Percentiles rank a stretch among this genome's conserved stretches.
These are phyloP conservation scores for Fusarium tricinctum DNA, from an alignment of 2,329 filamentous ascomycete species.

Conservation along the genomic window DNA sequence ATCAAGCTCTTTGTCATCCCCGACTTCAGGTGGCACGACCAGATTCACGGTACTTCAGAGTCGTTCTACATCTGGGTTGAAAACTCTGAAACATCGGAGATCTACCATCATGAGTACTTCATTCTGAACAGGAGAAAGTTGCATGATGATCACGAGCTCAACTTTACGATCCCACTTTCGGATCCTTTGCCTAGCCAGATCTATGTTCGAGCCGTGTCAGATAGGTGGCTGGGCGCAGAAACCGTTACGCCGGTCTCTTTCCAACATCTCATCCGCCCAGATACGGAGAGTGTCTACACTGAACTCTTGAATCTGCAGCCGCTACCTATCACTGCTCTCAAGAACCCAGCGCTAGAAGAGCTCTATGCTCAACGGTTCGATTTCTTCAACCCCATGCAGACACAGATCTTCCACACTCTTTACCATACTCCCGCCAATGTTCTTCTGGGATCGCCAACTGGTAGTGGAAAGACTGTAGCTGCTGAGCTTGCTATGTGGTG, in stretches of 20 bases:
- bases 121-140: slow-evolving; percentile 91
- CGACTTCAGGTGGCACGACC: slow-evolving; percentile 95
- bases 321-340: slow-evolving; percentile 85
- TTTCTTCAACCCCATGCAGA: slow-evolving; percentile 99
- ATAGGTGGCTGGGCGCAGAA: slow-evolving; percentile 96
- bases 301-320: slow-evolving; percentile 94
- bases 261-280: slow-evolving; percentile 95
- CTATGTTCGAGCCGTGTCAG: slow-evolving; percentile 93
- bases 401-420: slow-evolving; percentile 96
- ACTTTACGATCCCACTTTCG: slow-evolving; percentile 95
- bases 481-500: slow-evolving; percentile 99
- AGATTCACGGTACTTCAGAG: slow-evolving; percentile 92
- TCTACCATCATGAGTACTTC: slow-evolving; percentile 98
- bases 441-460: slow-evolving; percentile 93
- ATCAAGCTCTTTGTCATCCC: slow-evolving; percentile 88
- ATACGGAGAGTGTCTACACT: slow-evolving; percentile 97
- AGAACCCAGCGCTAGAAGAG: slow-evolving; percentile 88
- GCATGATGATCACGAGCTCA: slow-evolving; percentile 95
- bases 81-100: slow-evolving; percentile 96
- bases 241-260: slow-evolving; percentile 96
- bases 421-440: slow-evolving; percentile 95
- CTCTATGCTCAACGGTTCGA: slow-evolving; percentile 91
- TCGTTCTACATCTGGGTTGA: slow-evolving; percentile 99
- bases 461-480: slow-evolving; percentile 97
- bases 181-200: slow-evolving; percentile 96